Percentiles rank a stretch among this genome's conserved stretches.
Evolutionary conservation across 192 early-diverging fungal genomes (phyloP).

Genomic region (Allomyces macrogynus): DNA sequence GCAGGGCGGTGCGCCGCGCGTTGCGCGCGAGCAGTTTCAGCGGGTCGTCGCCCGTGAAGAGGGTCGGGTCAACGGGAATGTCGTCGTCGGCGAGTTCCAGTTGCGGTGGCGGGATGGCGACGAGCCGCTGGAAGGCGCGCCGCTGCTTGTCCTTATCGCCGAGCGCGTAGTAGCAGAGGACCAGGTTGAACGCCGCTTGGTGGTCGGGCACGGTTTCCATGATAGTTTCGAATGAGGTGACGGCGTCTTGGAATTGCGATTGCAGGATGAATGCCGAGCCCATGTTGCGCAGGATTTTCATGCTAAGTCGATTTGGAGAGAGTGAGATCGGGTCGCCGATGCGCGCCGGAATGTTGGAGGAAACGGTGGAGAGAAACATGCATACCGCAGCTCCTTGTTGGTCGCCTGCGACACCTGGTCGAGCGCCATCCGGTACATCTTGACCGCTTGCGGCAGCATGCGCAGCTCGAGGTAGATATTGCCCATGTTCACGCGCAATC

Average conservation of each 20-base stretch:
- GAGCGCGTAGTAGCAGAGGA: conserved; percentile 41
- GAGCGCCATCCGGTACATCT: conserved; percentile 45
- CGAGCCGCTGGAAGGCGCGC: conserved; percentile 22
- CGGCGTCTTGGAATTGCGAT: conserved; percentile 38
- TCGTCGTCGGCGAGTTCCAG: conserved; percentile 24
- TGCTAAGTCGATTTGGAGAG: no score
- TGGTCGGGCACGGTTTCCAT: conserved; percentile 34
- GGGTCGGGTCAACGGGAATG: conserved; percentile 1
- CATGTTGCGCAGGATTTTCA: conserved; percentile 38
- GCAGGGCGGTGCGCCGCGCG: conserved; percentile 15
- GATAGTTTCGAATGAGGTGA: conserved; percentile 34
- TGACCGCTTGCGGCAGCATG: conserved; percentile 35
- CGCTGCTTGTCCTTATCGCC: conserved; percentile 36
- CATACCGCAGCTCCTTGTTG: conserved; percentile 28
- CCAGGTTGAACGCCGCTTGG: conserved; percentile 33
- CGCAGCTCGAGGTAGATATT: conserved; percentile 39
- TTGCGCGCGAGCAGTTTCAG: background rate
- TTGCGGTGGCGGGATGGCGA: conserved; percentile 16
- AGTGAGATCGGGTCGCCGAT: no score
- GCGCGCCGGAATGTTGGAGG: no score
- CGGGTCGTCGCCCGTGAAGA: conserved; percentile 1
- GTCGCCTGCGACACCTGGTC: conserved; percentile 31
- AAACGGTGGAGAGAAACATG: background rate
- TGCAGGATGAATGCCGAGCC: conserved; percentile 31
- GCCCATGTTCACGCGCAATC: conserved; percentile 40